Evolutionary conservation across 805 yeast species (phyloP), one percentile per base, ranked within the genome.

Genomic region (Hagleromyces aurorensis): DNA sequence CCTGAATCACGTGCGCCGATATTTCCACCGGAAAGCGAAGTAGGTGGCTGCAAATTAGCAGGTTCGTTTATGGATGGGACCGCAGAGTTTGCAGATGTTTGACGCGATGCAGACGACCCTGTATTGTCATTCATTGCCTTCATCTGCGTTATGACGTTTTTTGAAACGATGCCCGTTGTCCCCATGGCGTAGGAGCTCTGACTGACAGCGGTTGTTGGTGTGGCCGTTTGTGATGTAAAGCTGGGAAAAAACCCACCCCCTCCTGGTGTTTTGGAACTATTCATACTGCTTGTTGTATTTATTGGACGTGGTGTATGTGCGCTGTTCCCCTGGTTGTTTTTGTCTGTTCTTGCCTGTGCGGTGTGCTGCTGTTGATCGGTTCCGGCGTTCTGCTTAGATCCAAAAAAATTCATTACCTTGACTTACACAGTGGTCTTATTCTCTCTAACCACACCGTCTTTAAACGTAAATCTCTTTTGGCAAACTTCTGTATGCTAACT

Each of bases 131-230:
- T 47, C 41, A 38, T 33, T 6, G 42, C 36, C 32, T 46, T 46
- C 38, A 59, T 62, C 31, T 49, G 60, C 5, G 56, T 41, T 19
- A 57, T 34, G 6, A 53, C 65, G 50, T 47, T 48, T 43, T 45
- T 62, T 3, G 48, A 58, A 3, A 62, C 52, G 26, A 59, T 61
- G 7, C 70, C 64, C 1, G 80, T 78, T 4, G 85, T 78, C 2
- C 86, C 87, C 54, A 76, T 70, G 2, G 72, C 87, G 54, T 74
- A 67, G 2, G 78, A 68, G 34, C 67, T 68, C 37, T 71, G 70
- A 27, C 75, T 65, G 7, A 79, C 56, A 0, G 86, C 86, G 2
- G 82, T 78, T 3, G 89, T 78, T 12, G 87, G 82, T 4, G 75
- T 63, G 1, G 75, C 63, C 1, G 72, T 62, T 63, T 38, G 72